These are phyloP conservation scores for Chlamydomonas urium DNA, from an alignment of 139 green algal genomes.

Conservation along the genomic window DNA sequence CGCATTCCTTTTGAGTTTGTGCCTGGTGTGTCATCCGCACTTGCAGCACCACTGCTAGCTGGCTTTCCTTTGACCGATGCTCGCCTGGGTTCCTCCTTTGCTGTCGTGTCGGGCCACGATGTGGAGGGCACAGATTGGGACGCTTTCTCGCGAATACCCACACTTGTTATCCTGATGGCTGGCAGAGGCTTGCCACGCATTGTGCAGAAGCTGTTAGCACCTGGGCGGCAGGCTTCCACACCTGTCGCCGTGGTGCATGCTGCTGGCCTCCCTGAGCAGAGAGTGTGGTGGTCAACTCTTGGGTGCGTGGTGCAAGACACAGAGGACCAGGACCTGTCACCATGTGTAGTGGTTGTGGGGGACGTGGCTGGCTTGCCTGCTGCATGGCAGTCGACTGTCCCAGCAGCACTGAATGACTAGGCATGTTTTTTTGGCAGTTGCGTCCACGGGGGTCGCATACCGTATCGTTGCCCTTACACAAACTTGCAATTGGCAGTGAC, in stretches of 20 bases:
- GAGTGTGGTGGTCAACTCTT: slow-evolving; percentile 48
- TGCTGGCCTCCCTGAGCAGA: slow-evolving; percentile 44
- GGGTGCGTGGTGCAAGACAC: slow-evolving; percentile 30
- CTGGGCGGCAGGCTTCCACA: background rate
- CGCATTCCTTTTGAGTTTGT: slow-evolving; percentile 28
- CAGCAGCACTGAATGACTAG: too few relatives aligned
- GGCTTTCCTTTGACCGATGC: slow-evolving; percentile 40
- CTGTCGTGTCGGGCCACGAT: slow-evolving; percentile 57
- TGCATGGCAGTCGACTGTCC: too few relatives aligned
- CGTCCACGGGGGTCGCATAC: too few relatives aligned
- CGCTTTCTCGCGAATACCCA: slow-evolving; percentile 41
- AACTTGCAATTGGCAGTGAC: too few relatives aligned
- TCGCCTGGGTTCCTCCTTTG: slow-evolving; percentile 43
- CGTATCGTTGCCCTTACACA: too few relatives aligned
- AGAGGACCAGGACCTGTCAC: slow-evolving; percentile 36
- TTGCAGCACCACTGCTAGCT: slow-evolving; percentile 64
- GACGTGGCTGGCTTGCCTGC: slow-evolving; percentile 24
- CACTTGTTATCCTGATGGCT: slow-evolving; percentile 73
- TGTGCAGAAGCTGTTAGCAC: slow-evolving; percentile 21
- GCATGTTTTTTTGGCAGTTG: too few relatives aligned
- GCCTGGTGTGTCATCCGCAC: slow-evolving; percentile 68
- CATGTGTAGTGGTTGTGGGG: slow-evolving; percentile 58
- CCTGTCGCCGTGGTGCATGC: slow-evolving; percentile 50
- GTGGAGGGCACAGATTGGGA: slow-evolving; percentile 46
- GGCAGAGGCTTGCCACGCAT: slow-evolving; percentile 38